Evolutionary conservation across 164 flowering plant genomes (phyloP), one percentile per base, ranked within the genome.

Genomic region (Echeveria elegans): DNA sequence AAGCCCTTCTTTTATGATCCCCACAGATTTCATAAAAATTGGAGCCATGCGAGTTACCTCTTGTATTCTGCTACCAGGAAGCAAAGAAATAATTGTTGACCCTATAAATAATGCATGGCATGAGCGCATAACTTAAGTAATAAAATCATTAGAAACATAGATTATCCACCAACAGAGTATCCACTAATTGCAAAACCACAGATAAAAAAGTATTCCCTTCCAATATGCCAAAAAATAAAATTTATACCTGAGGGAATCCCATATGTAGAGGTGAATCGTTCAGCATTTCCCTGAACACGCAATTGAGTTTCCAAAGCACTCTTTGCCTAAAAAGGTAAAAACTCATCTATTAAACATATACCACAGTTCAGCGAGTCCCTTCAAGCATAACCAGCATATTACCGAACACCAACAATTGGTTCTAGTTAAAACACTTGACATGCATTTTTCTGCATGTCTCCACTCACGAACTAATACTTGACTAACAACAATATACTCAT

Each of bases 31-130:
- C 38, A 74, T 73, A 69, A 80, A 94, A 66, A 88, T 82, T 18
- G 97, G 79, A 70, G 91, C 82, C 99, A 94, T 88, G 52, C 89
- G 88, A 5, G 75, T 74, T 58, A 91, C 93, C 77, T 94, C 97
- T 75, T 89, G 97, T 45, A 89, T 76, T 82, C 99, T 86, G 81
- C 99, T 94, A 74, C 99, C 99, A 65, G 99, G 97, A 74, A 91
- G 93, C 80, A 94, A 64, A 64, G 85, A 72, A 58, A 91, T 74
- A 70, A 87, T 72, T 6, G 85, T 85, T 40, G 96, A 79, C 64
- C 88, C 99, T 94, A 75, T 63, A 38, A 70, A 73, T 40, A 23
- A 34, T 61, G 63, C 56, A 47, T 23, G 18, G 64, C 0, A 47
- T n/a, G 30, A 63, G 64, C n/a, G 63, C 29, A n/a, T 65, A 18